Conservation (phyloP, 306 rosid species). For the Acacia melanoxylon region DNA sequence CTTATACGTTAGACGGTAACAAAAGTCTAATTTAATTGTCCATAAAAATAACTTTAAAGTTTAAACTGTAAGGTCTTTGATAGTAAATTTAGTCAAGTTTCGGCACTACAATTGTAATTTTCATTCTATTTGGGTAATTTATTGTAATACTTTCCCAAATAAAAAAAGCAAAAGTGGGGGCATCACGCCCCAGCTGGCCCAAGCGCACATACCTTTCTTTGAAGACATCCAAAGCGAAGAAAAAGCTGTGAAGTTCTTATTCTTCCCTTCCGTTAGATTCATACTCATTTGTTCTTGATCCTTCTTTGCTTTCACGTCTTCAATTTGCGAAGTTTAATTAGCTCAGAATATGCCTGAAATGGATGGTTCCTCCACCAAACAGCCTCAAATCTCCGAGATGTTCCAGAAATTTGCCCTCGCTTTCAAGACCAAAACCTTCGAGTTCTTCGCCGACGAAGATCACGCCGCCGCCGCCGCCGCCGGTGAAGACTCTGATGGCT, state of each 20-base stretch:
- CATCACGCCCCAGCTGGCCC: conserved; percentile 6
- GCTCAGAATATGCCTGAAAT: conserved; percentile 50
- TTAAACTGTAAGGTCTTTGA: not conserved
- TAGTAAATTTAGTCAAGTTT: not conserved
- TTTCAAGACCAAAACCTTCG: conserved; percentile 87
- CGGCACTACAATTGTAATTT: not conserved
- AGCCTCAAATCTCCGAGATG: conserved; percentile 97
- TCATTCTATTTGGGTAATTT: not conserved
- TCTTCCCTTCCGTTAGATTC: not conserved
- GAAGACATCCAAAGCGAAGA: conserved; percentile 54
- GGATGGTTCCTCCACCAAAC: conserved; percentile 62
- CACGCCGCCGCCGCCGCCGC: conserved; percentile 45
- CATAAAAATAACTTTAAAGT: not conserved
- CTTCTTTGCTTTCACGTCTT: not conserved
- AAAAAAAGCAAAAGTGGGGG: not conserved
- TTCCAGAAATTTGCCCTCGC: conserved; percentile 93
- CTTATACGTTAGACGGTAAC: too few relatives aligned
- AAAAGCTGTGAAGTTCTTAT: conserved; percentile 26
- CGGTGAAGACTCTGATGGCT: conserved; percentile 67
- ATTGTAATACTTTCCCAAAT: not conserved
- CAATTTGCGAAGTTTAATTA: not conserved
- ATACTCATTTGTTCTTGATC: not conserved
- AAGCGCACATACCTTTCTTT: conserved; percentile 51
- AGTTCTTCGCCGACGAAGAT: conserved; percentile 74
- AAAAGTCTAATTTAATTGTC: too few relatives aligned